Percentiles rank a stretch among this genome's conserved stretches.
Evolutionary conservation across 768 basidiomycete genomes (phyloP).

Genomic region (Podaxis mareebaensis): DNA sequence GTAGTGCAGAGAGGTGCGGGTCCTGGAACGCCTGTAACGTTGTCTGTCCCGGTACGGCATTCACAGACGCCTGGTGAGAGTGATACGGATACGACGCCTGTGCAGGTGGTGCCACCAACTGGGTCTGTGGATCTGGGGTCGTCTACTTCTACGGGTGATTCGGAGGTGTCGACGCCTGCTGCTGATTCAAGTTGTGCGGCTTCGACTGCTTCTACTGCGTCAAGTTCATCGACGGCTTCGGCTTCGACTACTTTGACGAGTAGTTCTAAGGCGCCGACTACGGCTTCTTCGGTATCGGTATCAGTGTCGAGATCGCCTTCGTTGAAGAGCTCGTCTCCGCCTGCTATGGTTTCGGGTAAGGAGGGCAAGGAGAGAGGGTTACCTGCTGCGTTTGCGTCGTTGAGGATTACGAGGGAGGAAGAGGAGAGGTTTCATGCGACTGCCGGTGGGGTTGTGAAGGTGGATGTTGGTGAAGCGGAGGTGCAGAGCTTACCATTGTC

Average conservation of each 20-base stretch:
- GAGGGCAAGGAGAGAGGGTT: not conserved
- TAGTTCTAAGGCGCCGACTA: no score
- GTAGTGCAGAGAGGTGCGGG: not conserved
- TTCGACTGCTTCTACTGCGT: constrained; percentile 20
- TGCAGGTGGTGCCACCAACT: not conserved
- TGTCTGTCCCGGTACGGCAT: not conserved
- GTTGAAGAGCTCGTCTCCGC: not conserved
- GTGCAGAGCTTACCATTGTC: not conserved
- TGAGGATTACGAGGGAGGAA: constrained; percentile 14
- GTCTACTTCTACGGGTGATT: no score
- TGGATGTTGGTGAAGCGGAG: not conserved
- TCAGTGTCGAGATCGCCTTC: not conserved
- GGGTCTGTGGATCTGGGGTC: no score
- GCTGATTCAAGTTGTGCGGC: constrained; percentile 7
- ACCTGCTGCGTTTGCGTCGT: not conserved
- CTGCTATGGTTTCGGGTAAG: not conserved
- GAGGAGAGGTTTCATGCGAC: constrained; percentile 13
- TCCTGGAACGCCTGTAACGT: no score
- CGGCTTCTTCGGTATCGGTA: not conserved
- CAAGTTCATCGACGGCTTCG: not conserved
- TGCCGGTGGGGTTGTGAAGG: constrained; percentile 7
- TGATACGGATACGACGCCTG: not conserved
- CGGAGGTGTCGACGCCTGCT: not conserved
- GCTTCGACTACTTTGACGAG: no score
- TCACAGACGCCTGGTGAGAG: not conserved